Evolutionary conservation across 2,329 filamentous ascomycete species (phyloP), one percentile per base, ranked within the genome.

Genomic region (Fusarium nisikadoi): DNA sequence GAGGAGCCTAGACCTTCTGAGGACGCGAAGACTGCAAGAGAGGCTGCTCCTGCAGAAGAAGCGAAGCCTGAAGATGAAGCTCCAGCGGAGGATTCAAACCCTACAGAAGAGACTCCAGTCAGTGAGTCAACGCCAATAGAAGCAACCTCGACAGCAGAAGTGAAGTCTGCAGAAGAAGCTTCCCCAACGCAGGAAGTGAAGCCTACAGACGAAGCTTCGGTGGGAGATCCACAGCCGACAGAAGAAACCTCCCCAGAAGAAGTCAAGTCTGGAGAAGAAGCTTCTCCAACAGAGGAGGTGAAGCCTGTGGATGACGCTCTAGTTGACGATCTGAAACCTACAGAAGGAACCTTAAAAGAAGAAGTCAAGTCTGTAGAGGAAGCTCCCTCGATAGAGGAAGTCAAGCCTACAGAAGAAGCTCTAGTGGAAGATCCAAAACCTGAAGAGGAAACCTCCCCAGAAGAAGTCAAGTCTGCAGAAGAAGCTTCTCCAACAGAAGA

Each of bases 1-100:
- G 31, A 60, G 27, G 39, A 58, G 16, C 38, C 49, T 11, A 20
- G 29, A 9, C 33, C 68, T 41, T 45, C 49, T 31, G 67, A 39
- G 29, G 54, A 61, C 35, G 33, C 36, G 65, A 58, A 42, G 42
- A 16, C 60, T 13, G 14, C 31, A 29, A 29, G 46, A 29, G 53
- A 47, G 53, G 14, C 17, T 35, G 17, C 29, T 10, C 17, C 60
- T 13, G 8, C 25, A 19, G 50, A 65, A 58, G 68, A 68, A 27
- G 20, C 19, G 13, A 59, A 68, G n/a, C 50, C 66, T 23, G 50
- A 49, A 41, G 65, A 52, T 13, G 60, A 68, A 42, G 20, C 62
- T 27, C 25, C 58, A 29, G 31, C 27, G 33, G 65, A 69, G 33
- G 68, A 65, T 6, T 19, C n/a, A 10, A 33, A 42, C 25, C 17